Conservation (phyloP, 1,284 basidiomycete species). For the Athelia psychrophila region DNA sequence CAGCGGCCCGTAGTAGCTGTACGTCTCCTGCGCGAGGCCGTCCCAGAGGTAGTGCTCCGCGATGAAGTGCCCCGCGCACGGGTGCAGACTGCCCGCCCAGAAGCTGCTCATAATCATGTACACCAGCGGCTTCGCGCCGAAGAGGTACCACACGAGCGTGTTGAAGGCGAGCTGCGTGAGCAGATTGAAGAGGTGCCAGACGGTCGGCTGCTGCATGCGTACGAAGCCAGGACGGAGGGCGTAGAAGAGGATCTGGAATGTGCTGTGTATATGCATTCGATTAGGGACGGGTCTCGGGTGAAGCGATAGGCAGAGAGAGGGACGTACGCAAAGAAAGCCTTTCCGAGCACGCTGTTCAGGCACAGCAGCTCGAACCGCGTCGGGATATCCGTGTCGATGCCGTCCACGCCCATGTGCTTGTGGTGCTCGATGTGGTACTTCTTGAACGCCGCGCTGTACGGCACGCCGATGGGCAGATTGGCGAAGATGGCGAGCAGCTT, state of each 20-base stretch:
- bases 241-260: slow-evolving; percentile 98
- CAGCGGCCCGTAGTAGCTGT: slow-evolving; percentile 92
- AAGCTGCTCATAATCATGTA: slow-evolving; percentile 90
- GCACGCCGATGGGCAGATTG: slow-evolving; percentile 91
- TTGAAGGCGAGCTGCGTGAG: slow-evolving; percentile 72
- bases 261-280: slow-evolving; percentile 38
- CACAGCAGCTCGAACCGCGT: slow-evolving; percentile 82
- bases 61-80: slow-evolving; percentile 96
- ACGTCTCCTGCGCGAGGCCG: slow-evolving; percentile 89
- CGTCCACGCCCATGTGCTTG: slow-evolving; percentile 94
- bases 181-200: slow-evolving; percentile 86
- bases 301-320: slow-evolving; percentile 1
- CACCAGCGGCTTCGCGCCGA: slow-evolving; percentile 65
- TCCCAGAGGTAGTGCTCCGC: slow-evolving; percentile 97
- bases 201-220: slow-evolving; percentile 76
- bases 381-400: slow-evolving; percentile 93
- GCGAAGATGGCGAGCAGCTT: slow-evolving; percentile 88
- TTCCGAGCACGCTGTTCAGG: slow-evolving; percentile 94
- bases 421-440: slow-evolving; percentile 95
- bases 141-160: slow-evolving; percentile 55
- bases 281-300: too few relatives aligned
- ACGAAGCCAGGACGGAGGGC: slow-evolving; percentile 96
- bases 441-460: slow-evolving; percentile 97
- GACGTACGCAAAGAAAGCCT: slow-evolving; percentile 93
- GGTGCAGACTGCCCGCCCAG: slow-evolving; percentile 94